These are phyloP conservation scores for Naganishia kalamii DNA, from an alignment of 768 basidiomycete species.

Conservation along the genomic window DNA sequence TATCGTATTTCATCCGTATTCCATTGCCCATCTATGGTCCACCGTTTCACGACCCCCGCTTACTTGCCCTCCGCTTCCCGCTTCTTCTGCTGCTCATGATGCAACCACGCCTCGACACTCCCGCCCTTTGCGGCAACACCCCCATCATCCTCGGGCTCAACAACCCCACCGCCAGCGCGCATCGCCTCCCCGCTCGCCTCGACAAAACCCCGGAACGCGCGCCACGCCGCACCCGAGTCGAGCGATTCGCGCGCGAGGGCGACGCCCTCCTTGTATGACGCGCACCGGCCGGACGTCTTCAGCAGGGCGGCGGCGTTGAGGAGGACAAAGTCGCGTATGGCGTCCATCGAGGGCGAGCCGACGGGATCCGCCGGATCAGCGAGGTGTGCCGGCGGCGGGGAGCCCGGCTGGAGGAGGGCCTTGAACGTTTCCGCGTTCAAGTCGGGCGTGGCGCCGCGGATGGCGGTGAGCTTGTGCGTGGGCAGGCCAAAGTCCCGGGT, in stretches of 20 bases:
- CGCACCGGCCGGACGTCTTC: conserved; percentile 71
- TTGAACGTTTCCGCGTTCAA: conserved; percentile 76
- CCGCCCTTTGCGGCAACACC: conserved; percentile 47
- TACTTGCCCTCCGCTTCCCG: background rate
- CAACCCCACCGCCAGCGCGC: conserved; percentile 28
- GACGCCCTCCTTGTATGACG: conserved; percentile 65
- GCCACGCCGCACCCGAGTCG: conserved; percentile 46
- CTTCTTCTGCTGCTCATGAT: conserved; percentile 4
- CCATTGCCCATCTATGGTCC: too few species aligned
- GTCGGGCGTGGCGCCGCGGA: conserved; percentile 64
- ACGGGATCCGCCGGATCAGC: conserved; percentile 34
- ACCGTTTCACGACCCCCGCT: too few species aligned
- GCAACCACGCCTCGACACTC: conserved; percentile 40
- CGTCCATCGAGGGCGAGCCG: conserved; percentile 49
- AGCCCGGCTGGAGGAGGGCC: conserved; percentile 57
- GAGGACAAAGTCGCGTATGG: conserved; percentile 78
- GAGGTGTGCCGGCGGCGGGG: conserved; percentile 28
- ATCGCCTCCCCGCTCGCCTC: conserved; percentile 42
- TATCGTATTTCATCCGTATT: too few species aligned
- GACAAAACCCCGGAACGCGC: conserved; percentile 49
- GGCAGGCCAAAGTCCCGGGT: conserved; percentile 66
- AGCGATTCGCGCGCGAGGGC: conserved; percentile 56
- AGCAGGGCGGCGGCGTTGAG: conserved; percentile 85
- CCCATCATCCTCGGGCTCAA: conserved; percentile 41
- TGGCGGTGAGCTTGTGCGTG: conserved; percentile 62